Evolutionary conservation across 306 rosid genomes (phyloP).

Genomic region (Albizia julibrissin): DNA sequence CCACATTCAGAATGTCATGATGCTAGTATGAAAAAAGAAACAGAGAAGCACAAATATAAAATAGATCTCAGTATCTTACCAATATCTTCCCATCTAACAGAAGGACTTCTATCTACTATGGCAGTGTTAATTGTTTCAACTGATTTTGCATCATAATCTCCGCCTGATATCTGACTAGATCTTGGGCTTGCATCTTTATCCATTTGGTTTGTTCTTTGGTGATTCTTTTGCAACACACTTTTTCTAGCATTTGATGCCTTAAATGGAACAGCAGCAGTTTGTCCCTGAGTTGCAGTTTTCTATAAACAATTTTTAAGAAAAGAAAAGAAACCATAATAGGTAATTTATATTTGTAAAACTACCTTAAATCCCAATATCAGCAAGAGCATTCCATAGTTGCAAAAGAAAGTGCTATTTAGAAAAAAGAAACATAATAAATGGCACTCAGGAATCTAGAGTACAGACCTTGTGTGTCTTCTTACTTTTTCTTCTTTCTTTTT

Average conservation of each 20-base stretch:
- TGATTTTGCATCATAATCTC: slow-evolving; percentile 64
- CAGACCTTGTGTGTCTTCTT: not conserved
- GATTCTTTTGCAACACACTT: slow-evolving; percentile 43
- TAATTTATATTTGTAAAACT: slow-evolving; percentile 22
- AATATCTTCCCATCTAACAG: slow-evolving; percentile 95
- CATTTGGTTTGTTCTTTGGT: slow-evolving; percentile 45
- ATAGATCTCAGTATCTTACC: slow-evolving; percentile 67
- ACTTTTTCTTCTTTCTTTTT: not conserved
- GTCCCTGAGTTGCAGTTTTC: slow-evolving; percentile 53
- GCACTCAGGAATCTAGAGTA: not conserved
- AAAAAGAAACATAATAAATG: not conserved
- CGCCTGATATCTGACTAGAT: slow-evolving; percentile 55
- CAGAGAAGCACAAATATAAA: too few species aligned
- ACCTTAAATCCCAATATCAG: slow-evolving; percentile 3
- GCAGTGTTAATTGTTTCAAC: slow-evolving; percentile 93
- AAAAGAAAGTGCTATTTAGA: not conserved
- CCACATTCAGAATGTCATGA: too few species aligned
- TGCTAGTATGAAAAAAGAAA: too few species aligned
- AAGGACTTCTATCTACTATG: slow-evolving; percentile 94
- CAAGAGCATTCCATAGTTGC: not conserved
- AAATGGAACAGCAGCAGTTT: slow-evolving; percentile 48
- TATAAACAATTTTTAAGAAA: slow-evolving; percentile 38
- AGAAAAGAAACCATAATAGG: slow-evolving; percentile 14
- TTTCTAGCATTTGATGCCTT: slow-evolving; percentile 51
- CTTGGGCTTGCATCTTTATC: slow-evolving; percentile 60